Conservation (phyloP, 345 rosid genomes). For the Salix udensis region DNA sequence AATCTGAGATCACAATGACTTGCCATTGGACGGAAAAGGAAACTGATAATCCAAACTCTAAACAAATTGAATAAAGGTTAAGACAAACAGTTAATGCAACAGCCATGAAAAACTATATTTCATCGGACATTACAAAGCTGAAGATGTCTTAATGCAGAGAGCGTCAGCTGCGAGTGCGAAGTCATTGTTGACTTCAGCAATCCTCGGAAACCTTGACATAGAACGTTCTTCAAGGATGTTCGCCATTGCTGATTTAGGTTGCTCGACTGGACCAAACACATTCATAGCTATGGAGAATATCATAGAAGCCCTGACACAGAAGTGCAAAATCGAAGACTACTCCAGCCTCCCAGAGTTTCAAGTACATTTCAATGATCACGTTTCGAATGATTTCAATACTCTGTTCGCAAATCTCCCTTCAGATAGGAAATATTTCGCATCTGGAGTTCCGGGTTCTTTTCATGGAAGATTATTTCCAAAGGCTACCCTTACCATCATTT, state of each 20-base stretch:
- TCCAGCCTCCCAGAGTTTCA: slow-evolving; percentile 7
- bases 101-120: too few species aligned
- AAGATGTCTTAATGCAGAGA: not conserved
- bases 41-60: too few species aligned
- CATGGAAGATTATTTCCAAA: slow-evolving; percentile 14
- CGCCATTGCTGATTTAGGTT: slow-evolving; percentile 11
- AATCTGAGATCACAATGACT: too few species aligned
- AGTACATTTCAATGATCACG: not conserved
- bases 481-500: not conserved
- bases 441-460: slow-evolving; percentile 19
- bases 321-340: not conserved
- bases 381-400: slow-evolving; percentile 13
- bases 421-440: slow-evolving; percentile 1
- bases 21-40: too few species aligned
- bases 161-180: not conserved
- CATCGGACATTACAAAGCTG: too few species aligned
- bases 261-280: slow-evolving; percentile 13
- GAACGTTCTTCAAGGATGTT: not conserved
- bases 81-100: too few species aligned
- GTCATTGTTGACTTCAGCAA: not conserved
- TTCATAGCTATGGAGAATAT: not conserved
- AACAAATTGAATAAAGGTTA: too few species aligned
- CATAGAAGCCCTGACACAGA: not conserved
- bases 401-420: slow-evolving; percentile 11
- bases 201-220: slow-evolving; percentile 1